Evolutionary conservation across 495 filamentous ascomycete species (phyloP), one percentile per base, ranked within the genome.

Genomic region (Staphylotrichum longicolle): DNA sequence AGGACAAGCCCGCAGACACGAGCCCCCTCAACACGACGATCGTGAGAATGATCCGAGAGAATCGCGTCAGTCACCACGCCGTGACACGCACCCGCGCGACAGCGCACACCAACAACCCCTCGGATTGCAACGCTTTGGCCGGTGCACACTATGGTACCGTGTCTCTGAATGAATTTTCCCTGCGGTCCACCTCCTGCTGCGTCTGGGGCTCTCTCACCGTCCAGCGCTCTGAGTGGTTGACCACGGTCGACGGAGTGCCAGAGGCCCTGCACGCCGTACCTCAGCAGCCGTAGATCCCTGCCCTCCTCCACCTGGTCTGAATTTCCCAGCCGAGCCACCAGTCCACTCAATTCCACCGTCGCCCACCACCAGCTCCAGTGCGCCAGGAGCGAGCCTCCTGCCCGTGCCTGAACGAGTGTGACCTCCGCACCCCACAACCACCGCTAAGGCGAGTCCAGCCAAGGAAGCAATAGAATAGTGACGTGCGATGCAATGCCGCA

Each of bases 301-400:
- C 62, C 62, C 53, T 68, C 66, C 53, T 69, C 64, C 69, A 66
- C 53, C 70, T 66, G 69, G 67, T 67, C 64, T 70, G 69, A 73
- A 70, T 71, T 66, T 71, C 71, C 65, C 63, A 72, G 66, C 68
- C 72, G 70, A 74, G 67, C 61, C 41, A 64, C 60, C 62, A 71
- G 61, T 71, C 70, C 68, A 68, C 69, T 65, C 65, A 66, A 67
- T 62, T 68, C 60, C 62, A 53, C 50, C 60, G 62, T 65, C 66
- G 58, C 63, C 64, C 70, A 67, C 67, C 71, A 69, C 60, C 57
- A 64, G 58, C 47, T 44, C 54, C 58, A 57, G 15, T 32, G 41
- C 53, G 53, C 58, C 57, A 63, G 52, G 64, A 52, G 47, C 57
- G 57, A 54, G 48, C 37, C 44, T 60, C 61, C 56, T 65, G 53